phyloP scores from a whole-genome alignment of 2,329 filamentous ascomycete genomes.

The Zopfia rhizophila region DNA sequence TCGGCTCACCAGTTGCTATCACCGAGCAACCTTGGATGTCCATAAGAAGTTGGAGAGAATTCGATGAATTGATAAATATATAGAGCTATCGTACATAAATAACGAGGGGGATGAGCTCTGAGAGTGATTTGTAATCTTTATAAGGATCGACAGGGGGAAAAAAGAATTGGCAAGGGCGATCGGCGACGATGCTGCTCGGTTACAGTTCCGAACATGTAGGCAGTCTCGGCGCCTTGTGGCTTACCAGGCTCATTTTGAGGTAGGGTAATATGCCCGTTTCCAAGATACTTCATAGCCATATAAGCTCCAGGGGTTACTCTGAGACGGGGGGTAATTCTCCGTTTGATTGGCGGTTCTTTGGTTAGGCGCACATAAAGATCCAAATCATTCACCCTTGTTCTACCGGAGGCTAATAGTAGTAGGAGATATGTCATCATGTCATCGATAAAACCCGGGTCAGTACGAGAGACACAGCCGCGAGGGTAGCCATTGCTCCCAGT shows the following conservation, averaged over 20 bases:
- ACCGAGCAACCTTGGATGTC: too few relatives aligned
- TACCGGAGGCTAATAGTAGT: neutral
- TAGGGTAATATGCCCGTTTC: conserved; percentile 52
- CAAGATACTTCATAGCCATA: neutral
- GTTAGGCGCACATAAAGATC: conserved; percentile 14
- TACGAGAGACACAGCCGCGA: neutral
- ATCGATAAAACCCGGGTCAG: neutral
- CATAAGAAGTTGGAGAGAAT: too few relatives aligned
- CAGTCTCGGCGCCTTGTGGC: conserved; percentile 7
- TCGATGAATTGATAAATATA: too few relatives aligned
- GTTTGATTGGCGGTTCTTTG: conserved; percentile 13
- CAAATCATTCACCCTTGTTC: conserved; percentile 64
- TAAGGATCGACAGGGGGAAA: too few relatives aligned
- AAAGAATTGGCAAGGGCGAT: too few relatives aligned
- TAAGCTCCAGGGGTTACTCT: conserved; percentile 5
- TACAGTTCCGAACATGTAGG: conserved; percentile 15
- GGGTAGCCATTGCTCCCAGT: conserved; percentile 1
- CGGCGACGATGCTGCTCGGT: too few relatives aligned
- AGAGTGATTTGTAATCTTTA: too few relatives aligned
- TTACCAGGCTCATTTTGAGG: conserved; percentile 4
- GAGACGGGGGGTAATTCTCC: conserved; percentile 9
- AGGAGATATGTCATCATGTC: conserved; percentile 1
- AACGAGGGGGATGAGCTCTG: too few relatives aligned
- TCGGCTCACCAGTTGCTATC: conserved; percentile 7
- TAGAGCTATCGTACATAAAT: too few relatives aligned